These are phyloP conservation scores for Lactarius indigo DNA, from an alignment of 768 basidiomycete genomes.

Conservation along the genomic window DNA sequence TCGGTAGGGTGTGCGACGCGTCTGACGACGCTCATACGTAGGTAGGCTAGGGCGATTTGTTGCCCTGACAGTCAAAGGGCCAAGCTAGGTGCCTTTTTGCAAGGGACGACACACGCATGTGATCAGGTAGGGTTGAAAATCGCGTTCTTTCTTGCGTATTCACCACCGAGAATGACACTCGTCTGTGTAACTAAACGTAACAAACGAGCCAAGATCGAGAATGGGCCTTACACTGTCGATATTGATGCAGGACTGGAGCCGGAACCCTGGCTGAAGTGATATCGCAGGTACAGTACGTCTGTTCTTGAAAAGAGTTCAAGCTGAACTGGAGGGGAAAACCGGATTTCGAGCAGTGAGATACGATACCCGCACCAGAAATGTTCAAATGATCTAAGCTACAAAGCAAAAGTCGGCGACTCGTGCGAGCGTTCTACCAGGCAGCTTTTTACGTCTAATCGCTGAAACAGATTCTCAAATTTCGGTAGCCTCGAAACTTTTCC, in stretches of 20 bases:
- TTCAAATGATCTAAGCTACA: background rate
- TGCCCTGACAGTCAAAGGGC: background rate
- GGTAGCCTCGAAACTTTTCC: background rate
- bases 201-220: background rate
- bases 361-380: too few species aligned
- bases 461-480: background rate
- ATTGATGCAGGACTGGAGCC: background rate
- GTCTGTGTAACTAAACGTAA: conserved; percentile 4
- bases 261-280: background rate
- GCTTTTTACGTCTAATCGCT: background rate
- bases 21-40: background rate
- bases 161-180: background rate
- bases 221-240: background rate
- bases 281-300: background rate
- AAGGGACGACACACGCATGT: background rate
- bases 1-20: background rate
- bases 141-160: conserved; percentile 9
- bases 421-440: background rate
- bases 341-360: background rate
- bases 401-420: background rate
- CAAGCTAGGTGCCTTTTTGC: background rate
- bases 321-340: background rate
- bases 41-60: background rate
- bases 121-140: background rate
- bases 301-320: background rate